A percentile compares a stretch with the other conserved stretches of the same genome.
phyloP scores from a whole-genome alignment of 2,329 filamentous ascomycete species.

The Aspergillus quadrilineatus region DNA sequence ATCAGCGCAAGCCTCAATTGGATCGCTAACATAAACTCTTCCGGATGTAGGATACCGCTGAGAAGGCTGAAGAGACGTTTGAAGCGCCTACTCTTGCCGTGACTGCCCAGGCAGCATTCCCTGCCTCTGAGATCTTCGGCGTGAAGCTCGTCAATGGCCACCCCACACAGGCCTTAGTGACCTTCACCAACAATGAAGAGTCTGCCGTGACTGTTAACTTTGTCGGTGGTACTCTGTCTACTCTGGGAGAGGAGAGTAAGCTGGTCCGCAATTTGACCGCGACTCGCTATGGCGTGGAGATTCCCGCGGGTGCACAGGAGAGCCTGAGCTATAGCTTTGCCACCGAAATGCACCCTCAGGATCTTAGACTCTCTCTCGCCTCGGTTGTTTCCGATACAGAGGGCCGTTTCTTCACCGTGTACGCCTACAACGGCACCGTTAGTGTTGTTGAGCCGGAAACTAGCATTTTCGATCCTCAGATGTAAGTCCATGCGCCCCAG shows the following conservation, averaged over 20 bases:
- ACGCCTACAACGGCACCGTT: conserved; percentile 78
- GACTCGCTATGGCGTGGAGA: conserved; percentile 68
- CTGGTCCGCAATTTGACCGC: conserved; percentile 84
- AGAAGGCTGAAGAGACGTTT: conserved; percentile 64
- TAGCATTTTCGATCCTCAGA: conserved; percentile 91
- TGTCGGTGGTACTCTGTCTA: conserved; percentile 71
- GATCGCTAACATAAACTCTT: conserved; percentile 18
- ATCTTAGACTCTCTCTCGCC: conserved; percentile 73
- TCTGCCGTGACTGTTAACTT: conserved; percentile 72
- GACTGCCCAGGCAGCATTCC: conserved; percentile 59
- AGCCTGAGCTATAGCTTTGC: conserved; percentile 79
- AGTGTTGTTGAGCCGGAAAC: conserved; percentile 86
- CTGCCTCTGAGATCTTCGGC: conserved; percentile 77
- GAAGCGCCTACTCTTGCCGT: conserved; percentile 60
- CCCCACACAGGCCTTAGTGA: conserved; percentile 76
- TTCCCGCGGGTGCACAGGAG: conserved; percentile 74
- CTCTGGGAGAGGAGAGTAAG: conserved; percentile 56
- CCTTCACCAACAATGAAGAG: conserved; percentile 80
- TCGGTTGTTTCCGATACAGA: conserved; percentile 69
- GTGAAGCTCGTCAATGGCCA: conserved; percentile 94
- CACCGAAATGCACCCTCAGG: conserved; percentile 89
- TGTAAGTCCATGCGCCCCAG: conserved; percentile 56
- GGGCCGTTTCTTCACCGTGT: conserved; percentile 71
- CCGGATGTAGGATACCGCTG: conserved; percentile 54
- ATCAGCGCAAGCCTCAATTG: conserved; percentile 22